phyloP scores from a whole-genome alignment of 2,329 filamentous ascomycete species.

The Verticillium tricorpus region DNA sequence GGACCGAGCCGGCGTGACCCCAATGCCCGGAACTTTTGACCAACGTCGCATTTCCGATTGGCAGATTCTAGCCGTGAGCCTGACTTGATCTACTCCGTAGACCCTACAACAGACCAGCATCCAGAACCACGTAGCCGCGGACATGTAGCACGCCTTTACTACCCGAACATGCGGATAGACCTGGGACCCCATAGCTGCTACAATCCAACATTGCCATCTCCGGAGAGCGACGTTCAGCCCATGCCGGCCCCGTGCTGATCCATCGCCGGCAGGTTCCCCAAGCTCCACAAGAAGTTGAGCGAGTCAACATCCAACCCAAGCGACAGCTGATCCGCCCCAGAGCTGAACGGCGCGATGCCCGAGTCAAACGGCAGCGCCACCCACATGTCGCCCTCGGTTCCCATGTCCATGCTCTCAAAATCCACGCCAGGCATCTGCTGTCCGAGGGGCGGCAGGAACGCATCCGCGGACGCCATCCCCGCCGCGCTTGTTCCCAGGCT shows the following conservation, averaged over 20 bases:
- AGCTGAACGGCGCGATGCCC: slow-evolving; percentile 4
- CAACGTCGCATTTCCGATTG: no score
- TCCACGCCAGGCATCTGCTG: neutral
- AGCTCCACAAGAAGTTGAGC: slow-evolving; percentile 9
- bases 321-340: slow-evolving; percentile 3
- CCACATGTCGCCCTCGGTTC: slow-evolving; percentile 1
- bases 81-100: no score
- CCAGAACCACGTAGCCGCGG: no score
- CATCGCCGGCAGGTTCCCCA: slow-evolving; percentile 2
- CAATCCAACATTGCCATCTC: no score
- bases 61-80: no score
- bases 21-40: no score
- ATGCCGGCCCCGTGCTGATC: neutral
- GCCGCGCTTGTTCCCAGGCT: neutral
- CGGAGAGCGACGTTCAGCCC: no score
- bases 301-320: slow-evolving; percentile 7
- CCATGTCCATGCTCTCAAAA: neutral
- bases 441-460: neutral
- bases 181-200: no score
- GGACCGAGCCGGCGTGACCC: no score
- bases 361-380: slow-evolving; percentile 4
- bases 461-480: neutral
- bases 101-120: no score
- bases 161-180: no score
- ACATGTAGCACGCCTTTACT: no score